Evolutionary conservation across 768 basidiomycete species (phyloP), one percentile per base, ranked within the genome.

Genomic region (Macrolepiota fuliginosa): DNA sequence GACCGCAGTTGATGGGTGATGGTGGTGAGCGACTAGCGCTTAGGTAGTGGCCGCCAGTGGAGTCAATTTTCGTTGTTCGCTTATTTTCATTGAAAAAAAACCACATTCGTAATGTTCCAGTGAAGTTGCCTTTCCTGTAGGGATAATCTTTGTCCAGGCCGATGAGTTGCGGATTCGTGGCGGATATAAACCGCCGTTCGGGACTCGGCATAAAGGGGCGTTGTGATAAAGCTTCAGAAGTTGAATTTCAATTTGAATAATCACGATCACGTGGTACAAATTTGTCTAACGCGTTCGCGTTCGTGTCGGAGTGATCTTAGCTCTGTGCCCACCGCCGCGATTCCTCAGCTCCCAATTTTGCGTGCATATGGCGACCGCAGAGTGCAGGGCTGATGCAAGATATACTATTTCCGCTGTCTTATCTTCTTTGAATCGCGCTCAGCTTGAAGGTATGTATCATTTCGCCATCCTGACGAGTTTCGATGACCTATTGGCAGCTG

Each of bases 401-500:
- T 39, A 19, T 1, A 24, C 27, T 5, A 19, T 40, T n/a, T 49
- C 60, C 29, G 12, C 24, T 19, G 17, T 71, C 59, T 58, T 76
- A 3, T 22, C 58, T 9, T 61, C 64, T 27, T 63, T 80, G 24
- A 80, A 80, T 64, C 62, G 65, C 25, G 79, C 75, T 54, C 80
- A 83, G 62, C 69, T 75, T 2, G 63, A 70, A 74, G 79, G 81
- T 77, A 54, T 13, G 42, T 55, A 52, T 12, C 25, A n/a, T 52
- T 35, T n/a, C 22, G 58, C 22, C 54, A 35, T 50, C 11, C 17
- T 53, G 42, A n/a, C 27, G 37, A 37, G 40, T 52, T 45, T 22
- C 13, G 19, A 27, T 25, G 32, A 51, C 25, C 52, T 27, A 42
- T 58, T 32, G 35, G 9, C 53, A 92, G 91, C 91, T 61, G 90